Conservation (phyloP, 768 basidiomycete species). For the Leccinum uliginosum region DNA sequence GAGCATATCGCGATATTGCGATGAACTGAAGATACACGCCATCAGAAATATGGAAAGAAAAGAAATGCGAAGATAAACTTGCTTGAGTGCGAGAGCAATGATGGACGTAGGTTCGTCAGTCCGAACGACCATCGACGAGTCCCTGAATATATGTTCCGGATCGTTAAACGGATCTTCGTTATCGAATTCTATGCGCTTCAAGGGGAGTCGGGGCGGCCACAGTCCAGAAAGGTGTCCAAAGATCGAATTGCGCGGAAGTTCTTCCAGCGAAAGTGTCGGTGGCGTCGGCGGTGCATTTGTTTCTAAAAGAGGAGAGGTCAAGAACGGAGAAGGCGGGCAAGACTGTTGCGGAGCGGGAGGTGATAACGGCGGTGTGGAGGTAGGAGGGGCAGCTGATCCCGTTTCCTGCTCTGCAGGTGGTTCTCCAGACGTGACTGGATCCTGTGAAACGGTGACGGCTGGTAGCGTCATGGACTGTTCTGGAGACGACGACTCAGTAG, state of each 20-base stretch:
- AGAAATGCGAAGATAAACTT: conserved; percentile 22
- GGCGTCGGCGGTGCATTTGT: conserved; percentile 40
- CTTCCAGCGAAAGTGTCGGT: conserved; percentile 52
- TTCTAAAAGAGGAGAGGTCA: conserved; percentile 36
- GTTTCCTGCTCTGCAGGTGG: conserved; percentile 29
- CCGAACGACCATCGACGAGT: conserved; percentile 90
- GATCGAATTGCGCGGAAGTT: conserved; percentile 58
- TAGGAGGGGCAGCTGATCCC: conserved; percentile 5
- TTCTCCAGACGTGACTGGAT: conserved; percentile 1
- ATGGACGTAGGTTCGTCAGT: conserved; percentile 98
- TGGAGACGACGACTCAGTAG: conserved; percentile 29
- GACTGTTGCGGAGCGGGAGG: conserved; percentile 23
- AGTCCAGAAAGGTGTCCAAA: conserved; percentile 68
- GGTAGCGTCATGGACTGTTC: conserved; percentile 32
- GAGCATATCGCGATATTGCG: conserved; percentile 78
- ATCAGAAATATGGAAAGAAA: conserved; percentile 4
- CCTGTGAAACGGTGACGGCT: conserved; percentile 10
- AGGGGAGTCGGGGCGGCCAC: conserved; percentile 61
- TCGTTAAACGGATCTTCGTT: conserved; percentile 67
- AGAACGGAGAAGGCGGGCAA: conserved; percentile 55
- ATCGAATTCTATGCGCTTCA: conserved; percentile 53
- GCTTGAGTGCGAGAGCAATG: conserved; percentile 92
- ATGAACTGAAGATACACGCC: conserved; percentile 47
- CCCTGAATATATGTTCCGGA: conserved; percentile 91
- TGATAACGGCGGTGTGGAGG: conserved; percentile 24